Evolutionary conservation across 371 early-diverging fungal genomes (phyloP).

Genomic region (Mortierella sp.): DNA sequence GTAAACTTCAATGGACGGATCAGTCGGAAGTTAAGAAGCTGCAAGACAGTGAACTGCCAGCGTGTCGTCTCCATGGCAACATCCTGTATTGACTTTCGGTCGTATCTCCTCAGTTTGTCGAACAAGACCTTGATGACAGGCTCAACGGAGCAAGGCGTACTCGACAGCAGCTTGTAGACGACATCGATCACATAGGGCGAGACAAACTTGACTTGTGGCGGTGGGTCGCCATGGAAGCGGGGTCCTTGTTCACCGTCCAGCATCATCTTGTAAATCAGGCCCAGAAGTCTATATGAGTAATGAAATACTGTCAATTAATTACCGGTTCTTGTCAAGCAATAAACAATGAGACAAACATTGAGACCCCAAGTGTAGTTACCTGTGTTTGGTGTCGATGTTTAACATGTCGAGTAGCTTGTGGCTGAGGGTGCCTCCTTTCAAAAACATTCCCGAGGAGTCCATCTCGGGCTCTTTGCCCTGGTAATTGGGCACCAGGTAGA

Average conservation of each 20-base stretch:
- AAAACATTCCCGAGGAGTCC: constrained; percentile 74
- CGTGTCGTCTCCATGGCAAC: constrained; percentile 54
- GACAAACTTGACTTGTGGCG: constrained; percentile 72
- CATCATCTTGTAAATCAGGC: constrained; percentile 88
- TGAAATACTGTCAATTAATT: not conserved
- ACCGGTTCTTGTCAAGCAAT: not conserved
- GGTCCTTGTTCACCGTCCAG: constrained; percentile 78
- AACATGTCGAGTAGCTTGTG: constrained; percentile 78
- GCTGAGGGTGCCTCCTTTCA: constrained; percentile 79
- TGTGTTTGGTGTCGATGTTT: constrained; percentile 80
- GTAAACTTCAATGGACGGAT: constrained; percentile 66
- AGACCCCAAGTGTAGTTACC: constrained; percentile 39
- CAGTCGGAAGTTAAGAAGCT: constrained; percentile 82
- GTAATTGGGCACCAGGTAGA: constrained; percentile 77
- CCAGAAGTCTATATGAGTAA: constrained; percentile 63
- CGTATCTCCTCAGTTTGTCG: constrained; percentile 81
- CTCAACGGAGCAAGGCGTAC: constrained; percentile 84
- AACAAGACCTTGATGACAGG: constrained; percentile 83
- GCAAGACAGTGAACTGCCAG: constrained; percentile 84
- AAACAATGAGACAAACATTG: not conserved
- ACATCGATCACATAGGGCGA: constrained; percentile 85
- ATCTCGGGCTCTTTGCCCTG: constrained; percentile 65
- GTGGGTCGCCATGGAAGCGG: constrained; percentile 69
- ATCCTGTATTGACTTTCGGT: constrained; percentile 64
- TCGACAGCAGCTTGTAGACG: constrained; percentile 82